phyloP scores from a whole-genome alignment of 2,329 filamentous ascomycete species.

The Clarireedia homoeocarpa region DNA sequence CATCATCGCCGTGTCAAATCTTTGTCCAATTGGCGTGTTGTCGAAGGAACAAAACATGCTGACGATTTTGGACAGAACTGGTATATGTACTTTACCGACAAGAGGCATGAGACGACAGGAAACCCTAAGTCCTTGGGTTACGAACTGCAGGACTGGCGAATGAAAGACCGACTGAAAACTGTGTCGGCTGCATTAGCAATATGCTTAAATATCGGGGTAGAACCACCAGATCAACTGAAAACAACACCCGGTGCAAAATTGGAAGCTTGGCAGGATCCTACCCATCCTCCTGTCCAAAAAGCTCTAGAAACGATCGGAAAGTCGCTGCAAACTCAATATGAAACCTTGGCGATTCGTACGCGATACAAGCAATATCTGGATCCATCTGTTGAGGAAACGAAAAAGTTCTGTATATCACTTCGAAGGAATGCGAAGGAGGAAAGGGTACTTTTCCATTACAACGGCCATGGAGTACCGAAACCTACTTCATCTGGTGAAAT shows the following conservation, averaged over 20 bases:
- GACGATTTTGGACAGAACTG: slow-evolving; percentile 61
- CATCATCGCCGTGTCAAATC: background rate
- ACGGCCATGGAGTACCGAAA: slow-evolving; percentile 93
- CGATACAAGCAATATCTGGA: slow-evolving; percentile 96
- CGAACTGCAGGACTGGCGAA: slow-evolving; percentile 86
- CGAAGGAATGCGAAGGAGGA: slow-evolving; percentile 93
- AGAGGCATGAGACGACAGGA: slow-evolving; percentile 90
- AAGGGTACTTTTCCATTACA: slow-evolving; percentile 95
- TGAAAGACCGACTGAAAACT: slow-evolving; percentile 93
- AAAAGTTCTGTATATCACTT: slow-evolving; percentile 88
- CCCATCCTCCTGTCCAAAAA: slow-evolving; percentile 70
- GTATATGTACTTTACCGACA: slow-evolving; percentile 99
- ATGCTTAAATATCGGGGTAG: slow-evolving; percentile 94
- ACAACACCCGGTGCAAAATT: slow-evolving; percentile 88
- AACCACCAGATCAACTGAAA: slow-evolving; percentile 94
- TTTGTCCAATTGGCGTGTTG: background rate
- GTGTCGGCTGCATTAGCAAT: slow-evolving; percentile 91
- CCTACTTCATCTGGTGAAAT: slow-evolving; percentile 94
- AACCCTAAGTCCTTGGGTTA: slow-evolving; percentile 64
- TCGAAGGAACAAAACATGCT: slow-evolving; percentile 9
- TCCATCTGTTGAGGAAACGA: slow-evolving; percentile 93
- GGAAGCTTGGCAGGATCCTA: slow-evolving; percentile 95
- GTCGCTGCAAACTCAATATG: slow-evolving; percentile 91
- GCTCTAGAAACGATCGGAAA: slow-evolving; percentile 93
- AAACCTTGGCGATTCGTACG: slow-evolving; percentile 89